Percentiles rank a stretch among this genome's conserved stretches.
phyloP scores from a whole-genome alignment of 2,329 filamentous ascomycete species.

The Fusarium nurragi region DNA sequence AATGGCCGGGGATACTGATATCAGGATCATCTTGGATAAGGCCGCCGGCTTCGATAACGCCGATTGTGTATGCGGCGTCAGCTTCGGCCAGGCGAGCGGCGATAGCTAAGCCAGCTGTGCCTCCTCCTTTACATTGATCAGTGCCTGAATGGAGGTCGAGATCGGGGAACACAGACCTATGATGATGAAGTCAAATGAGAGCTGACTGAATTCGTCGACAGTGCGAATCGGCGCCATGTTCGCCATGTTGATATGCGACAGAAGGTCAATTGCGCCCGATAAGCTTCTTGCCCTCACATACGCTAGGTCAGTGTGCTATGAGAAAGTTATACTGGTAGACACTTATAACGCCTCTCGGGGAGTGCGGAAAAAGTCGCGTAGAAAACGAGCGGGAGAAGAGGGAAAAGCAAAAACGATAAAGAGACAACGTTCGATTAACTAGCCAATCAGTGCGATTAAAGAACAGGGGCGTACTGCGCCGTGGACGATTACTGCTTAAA shows the following conservation, averaged over 20 bases:
- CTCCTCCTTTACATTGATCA: slow-evolving; percentile 49
- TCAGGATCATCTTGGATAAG: slow-evolving; percentile 43
- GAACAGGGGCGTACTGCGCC: not conserved
- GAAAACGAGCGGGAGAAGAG: not conserved
- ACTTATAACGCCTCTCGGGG: slow-evolving; percentile 10
- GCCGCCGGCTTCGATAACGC: slow-evolving; percentile 48
- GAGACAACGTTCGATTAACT: not conserved
- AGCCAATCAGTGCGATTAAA: not conserved
- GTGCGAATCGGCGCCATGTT: not conserved
- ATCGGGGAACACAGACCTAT: slow-evolving; percentile 51
- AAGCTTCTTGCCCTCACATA: not conserved
- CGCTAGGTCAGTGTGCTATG: not conserved
- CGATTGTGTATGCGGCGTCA: slow-evolving; percentile 42
- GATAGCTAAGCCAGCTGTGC: slow-evolving; percentile 63
- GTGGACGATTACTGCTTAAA: not conserved
- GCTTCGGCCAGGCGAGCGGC: slow-evolving; percentile 59
- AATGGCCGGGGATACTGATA: slow-evolving; percentile 54
- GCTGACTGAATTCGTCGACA: slow-evolving; percentile 39
- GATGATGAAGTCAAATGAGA: slow-evolving; percentile 52
- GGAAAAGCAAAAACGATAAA: not conserved
- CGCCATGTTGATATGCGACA: slow-evolving; percentile 9
- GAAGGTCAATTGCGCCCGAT: not conserved
- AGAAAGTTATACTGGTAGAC: not conserved
- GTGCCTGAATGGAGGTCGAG: not conserved
- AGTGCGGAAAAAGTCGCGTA: not conserved